Percentiles rank a stretch among this genome's conserved stretches.
Evolutionary conservation across 371 early-diverging fungal genomes (phyloP).

Genomic region (Mucor mucedo): DNA sequence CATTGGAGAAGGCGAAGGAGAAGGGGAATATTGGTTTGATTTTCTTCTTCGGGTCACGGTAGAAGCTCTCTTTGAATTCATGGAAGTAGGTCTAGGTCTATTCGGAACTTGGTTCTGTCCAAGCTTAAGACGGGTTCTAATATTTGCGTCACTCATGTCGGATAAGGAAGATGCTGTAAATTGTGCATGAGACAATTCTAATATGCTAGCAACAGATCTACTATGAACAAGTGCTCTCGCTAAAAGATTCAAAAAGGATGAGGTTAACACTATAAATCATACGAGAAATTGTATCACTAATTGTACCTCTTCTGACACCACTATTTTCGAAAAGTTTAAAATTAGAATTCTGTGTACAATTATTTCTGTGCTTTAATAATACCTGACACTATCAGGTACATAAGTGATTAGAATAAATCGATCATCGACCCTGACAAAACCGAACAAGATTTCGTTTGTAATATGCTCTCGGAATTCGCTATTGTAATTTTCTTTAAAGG

Average conservation of each 20-base stretch:
- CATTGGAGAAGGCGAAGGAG: constrained; percentile 40
- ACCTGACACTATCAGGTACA: constrained; percentile 75
- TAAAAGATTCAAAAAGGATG: constrained; percentile 14
- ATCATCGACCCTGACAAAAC: constrained; percentile 67
- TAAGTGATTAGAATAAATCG: constrained; percentile 67
- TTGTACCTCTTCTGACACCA: constrained; percentile 66
- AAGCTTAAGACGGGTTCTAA: constrained; percentile 44
- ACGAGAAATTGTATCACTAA: neutral
- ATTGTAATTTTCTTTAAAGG: neutral
- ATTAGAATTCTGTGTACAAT: constrained; percentile 1
- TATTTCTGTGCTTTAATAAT: constrained; percentile 15
- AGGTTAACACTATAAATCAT: neutral
- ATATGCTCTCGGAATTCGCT: constrained; percentile 65
- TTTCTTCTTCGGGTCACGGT: constrained; percentile 33
- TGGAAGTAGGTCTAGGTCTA: constrained; percentile 34
- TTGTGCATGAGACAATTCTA: constrained; percentile 60
- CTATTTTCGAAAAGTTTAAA: constrained; percentile 33
- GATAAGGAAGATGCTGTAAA: constrained; percentile 53
- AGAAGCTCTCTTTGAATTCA: constrained; percentile 38
- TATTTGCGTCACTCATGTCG: constrained; percentile 46
- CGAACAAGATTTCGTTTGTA: constrained; percentile 70
- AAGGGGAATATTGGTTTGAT: constrained; percentile 32
- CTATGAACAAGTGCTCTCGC: constrained; percentile 78
- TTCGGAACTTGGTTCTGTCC: constrained; percentile 45
- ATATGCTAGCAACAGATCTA: constrained; percentile 62